Evolutionary conservation across 768 basidiomycete genomes (phyloP).

Genomic region (Crucibulum laeve): DNA sequence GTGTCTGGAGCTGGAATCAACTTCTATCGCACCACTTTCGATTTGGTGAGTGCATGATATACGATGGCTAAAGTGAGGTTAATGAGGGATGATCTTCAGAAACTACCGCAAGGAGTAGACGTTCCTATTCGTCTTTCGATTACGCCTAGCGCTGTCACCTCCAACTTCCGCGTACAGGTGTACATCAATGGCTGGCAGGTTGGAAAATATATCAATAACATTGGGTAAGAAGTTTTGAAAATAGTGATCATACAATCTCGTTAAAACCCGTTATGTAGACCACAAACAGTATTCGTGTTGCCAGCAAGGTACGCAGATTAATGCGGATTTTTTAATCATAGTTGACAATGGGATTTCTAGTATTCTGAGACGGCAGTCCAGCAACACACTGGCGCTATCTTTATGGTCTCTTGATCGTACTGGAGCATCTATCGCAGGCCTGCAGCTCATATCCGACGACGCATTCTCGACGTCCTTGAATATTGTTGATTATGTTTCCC

Average conservation of each 20-base stretch:
- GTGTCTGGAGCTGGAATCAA: conserved; percentile 36
- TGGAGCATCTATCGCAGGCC: conserved; percentile 37
- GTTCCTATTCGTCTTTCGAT: conserved; percentile 41
- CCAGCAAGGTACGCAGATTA: conserved; percentile 36
- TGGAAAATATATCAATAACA: conserved; percentile 50
- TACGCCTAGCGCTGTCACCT: conserved; percentile 35
- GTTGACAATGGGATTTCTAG: conserved; percentile 14
- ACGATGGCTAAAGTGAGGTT: background rate
- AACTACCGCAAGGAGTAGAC: conserved; percentile 34
- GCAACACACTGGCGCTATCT: conserved; percentile 42
- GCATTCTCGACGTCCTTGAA: conserved; percentile 33
- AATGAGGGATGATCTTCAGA: conserved; percentile 13
- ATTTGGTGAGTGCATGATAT: conserved; percentile 21
- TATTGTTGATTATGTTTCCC: conserved; percentile 36
- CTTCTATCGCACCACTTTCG: conserved; percentile 39
- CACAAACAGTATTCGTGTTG: conserved; percentile 46
- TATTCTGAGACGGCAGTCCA: conserved; percentile 34
- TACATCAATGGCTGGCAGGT: conserved; percentile 51
- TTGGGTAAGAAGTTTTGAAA: conserved; percentile 27
- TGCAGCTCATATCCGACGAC: conserved; percentile 41
- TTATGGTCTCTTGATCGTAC: conserved; percentile 43
- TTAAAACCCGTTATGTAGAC: conserved; percentile 16
- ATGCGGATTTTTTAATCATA: background rate
- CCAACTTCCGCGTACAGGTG: conserved; percentile 46
- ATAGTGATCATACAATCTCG: background rate